A percentile compares a stretch with the other conserved stretches of the same genome.
These are phyloP conservation scores for Zygoascus sp. DNA, from an alignment of 1,139 yeast genomes.

Conservation along the genomic window DNA sequence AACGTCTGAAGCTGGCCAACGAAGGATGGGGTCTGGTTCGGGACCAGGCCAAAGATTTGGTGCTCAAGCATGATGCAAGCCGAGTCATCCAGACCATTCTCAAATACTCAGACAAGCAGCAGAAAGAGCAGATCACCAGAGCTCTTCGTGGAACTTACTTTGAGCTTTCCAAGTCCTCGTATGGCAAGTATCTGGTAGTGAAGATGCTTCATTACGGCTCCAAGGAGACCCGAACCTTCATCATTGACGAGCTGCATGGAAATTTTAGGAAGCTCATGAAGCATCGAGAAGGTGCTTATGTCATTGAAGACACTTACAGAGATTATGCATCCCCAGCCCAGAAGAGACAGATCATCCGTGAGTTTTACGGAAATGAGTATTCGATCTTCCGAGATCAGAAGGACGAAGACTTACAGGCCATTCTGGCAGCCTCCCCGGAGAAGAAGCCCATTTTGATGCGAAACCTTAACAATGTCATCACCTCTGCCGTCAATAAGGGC, in stretches of 20 bases:
- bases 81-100: conserved; percentile 92
- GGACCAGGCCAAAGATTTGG: conserved; percentile 76
- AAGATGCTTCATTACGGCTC: conserved; percentile 91
- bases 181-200: conserved; percentile 86
- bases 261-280: conserved; percentile 87
- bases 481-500: conserved; percentile 90
- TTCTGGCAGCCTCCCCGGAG: conserved; percentile 68
- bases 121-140: conserved; percentile 66
- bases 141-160: conserved; percentile 75
- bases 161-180: conserved; percentile 82
- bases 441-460: conserved; percentile 72
- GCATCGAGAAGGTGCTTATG: conserved; percentile 98
- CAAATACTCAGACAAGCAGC: conserved; percentile 75
- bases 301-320: conserved; percentile 87
- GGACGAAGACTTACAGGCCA: conserved; percentile 56
- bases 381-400: conserved; percentile 79
- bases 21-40: conserved; percentile 82
- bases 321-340: conserved; percentile 82
- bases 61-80: conserved; percentile 93
- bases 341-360: conserved; percentile 85
- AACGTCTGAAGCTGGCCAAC: conserved; percentile 72
- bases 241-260: conserved; percentile 84
- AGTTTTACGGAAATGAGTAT: conserved; percentile 96
- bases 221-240: conserved; percentile 66
- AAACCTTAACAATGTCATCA: conserved; percentile 77